Evolutionary conservation across 2,329 filamentous ascomycete genomes (phyloP).

Genomic region (Thermochaetoides dissita): DNA sequence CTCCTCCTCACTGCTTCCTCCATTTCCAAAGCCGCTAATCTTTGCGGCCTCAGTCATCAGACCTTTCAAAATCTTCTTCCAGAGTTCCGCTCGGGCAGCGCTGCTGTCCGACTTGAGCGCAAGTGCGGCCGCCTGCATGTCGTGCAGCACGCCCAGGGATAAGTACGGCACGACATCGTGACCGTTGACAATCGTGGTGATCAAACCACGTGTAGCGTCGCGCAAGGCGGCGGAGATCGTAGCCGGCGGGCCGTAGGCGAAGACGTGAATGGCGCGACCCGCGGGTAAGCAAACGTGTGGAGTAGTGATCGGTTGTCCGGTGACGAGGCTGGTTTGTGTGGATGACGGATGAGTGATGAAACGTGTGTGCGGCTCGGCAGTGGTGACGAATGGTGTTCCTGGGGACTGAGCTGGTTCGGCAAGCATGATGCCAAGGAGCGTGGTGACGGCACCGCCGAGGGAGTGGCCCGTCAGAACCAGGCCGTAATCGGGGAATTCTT

Average conservation of each 20-base stretch:
- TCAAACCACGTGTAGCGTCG: constrained; percentile 55
- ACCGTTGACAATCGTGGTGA: constrained; percentile 61
- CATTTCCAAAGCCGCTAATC: background rate
- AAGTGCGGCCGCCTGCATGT: constrained; percentile 57
- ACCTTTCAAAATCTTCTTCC: constrained; percentile 50
- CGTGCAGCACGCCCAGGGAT: constrained; percentile 59
- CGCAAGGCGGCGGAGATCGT: constrained; percentile 58
- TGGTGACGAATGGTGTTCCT: constrained; percentile 49
- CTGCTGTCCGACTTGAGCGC: constrained; percentile 60
- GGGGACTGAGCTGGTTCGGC: constrained; percentile 40
- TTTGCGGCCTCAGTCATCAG: constrained; percentile 29
- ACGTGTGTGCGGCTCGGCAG: constrained; percentile 30
- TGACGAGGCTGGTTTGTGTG: too few species aligned
- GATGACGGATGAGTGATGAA: constrained; percentile 20
- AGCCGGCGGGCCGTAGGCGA: constrained; percentile 62
- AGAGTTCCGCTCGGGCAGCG: constrained; percentile 52
- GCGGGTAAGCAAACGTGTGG: constrained; percentile 42
- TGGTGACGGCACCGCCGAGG: constrained; percentile 54
- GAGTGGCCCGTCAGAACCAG: constrained; percentile 58
- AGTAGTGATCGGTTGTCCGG: constrained; percentile 6
- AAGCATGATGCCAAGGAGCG: constrained; percentile 57
- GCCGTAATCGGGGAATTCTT: constrained; percentile 55
- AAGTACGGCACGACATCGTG: constrained; percentile 61
- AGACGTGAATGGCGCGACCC: constrained; percentile 62
- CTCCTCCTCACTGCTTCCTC: background rate